These are phyloP conservation scores for Trifolium repens DNA, from an alignment of 306 rosid genomes.

Conservation along the genomic window DNA sequence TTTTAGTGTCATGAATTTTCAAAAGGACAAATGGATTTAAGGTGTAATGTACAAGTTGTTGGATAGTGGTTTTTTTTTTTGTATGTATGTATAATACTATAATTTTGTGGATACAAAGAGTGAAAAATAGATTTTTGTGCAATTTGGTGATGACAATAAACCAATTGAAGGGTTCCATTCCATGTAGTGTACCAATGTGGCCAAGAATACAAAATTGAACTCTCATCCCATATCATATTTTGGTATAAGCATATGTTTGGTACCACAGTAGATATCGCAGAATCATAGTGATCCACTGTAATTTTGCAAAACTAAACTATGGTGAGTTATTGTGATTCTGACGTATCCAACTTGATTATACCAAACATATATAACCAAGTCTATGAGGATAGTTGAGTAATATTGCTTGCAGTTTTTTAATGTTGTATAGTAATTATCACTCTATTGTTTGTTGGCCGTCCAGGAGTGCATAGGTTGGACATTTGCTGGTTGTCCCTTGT, in stretches of 20 bases:
- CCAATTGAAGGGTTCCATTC: slow-evolving; percentile 46
- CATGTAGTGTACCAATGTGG: not conserved
- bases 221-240: not conserved
- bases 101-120: slow-evolving; percentile 33
- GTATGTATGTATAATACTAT: slow-evolving; percentile 46
- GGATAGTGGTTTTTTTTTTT: slow-evolving; percentile 21
- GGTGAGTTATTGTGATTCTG: too few relatives aligned
- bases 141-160: slow-evolving; percentile 43
- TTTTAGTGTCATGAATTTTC: slow-evolving; percentile 23
- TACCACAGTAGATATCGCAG: too few relatives aligned
- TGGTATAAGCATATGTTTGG: too few relatives aligned
- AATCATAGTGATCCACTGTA: too few relatives aligned
- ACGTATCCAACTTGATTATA: too few relatives aligned
- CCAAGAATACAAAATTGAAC: not conserved
- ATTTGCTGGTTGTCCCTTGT: not conserved
- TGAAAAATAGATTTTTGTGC: slow-evolving; percentile 17
- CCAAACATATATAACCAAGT: too few relatives aligned
- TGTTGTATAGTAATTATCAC: not conserved
- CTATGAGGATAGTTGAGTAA: not conserved
- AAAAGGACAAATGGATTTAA: not conserved
- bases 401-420: not conserved
- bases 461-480: not conserved
- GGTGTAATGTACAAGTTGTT: slow-evolving; percentile 24
- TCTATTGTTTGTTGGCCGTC: not conserved
- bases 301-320: too few relatives aligned